Evolutionary conservation across 306 rosid species (phyloP), one percentile per base, ranked within the genome.

Genomic region (Malus orientalis): DNA sequence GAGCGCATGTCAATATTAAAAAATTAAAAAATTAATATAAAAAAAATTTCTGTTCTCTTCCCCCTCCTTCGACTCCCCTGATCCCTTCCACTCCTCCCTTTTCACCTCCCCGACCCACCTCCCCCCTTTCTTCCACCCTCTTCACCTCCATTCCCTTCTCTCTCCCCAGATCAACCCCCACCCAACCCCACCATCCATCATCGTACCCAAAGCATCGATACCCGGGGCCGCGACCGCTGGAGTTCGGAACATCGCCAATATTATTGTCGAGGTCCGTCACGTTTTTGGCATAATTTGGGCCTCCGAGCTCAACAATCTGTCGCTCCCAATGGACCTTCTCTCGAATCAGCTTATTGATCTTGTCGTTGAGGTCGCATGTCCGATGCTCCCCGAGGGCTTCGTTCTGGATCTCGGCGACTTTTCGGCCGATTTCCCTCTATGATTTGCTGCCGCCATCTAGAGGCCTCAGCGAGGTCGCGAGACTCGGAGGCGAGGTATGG

Each of bases 321-420:
- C 93, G 88, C 44, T 94, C 98, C 98, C 96, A 90, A 47, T 92
- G 98, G 3, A 82, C 63, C 74, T 92, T 92, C 63, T 90, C 97
- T 0, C 92, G 87, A 0, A 91, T 90, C 32, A 94, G 96, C 64
- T 91, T 91, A 33, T 33, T 94, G 73, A 94, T 91, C 80, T 94
- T 93, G 18, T 94, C 97, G 44, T 94, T 90, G 81, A 94, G 91
- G 83, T 91, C 97, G 4, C 94, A 93, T 44, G 89, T 96, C 19
- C 93, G 98, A 84, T 94, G 98, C 87, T 91, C 97, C 1, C 96
- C 97, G 36, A 94, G 91, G 12, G 93, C 96, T 69, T 94, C 95
- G 80, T 94, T 94, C 67, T 94, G 97, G 76, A 94, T 89, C 90
- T 94, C 98, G 19, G 97, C 93, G 69, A 91, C 98, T 44, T 94